Conservation (phyloP, 2,329 filamentous ascomycete genomes). For the Hawksworthiomyces lignivorus region DNA sequence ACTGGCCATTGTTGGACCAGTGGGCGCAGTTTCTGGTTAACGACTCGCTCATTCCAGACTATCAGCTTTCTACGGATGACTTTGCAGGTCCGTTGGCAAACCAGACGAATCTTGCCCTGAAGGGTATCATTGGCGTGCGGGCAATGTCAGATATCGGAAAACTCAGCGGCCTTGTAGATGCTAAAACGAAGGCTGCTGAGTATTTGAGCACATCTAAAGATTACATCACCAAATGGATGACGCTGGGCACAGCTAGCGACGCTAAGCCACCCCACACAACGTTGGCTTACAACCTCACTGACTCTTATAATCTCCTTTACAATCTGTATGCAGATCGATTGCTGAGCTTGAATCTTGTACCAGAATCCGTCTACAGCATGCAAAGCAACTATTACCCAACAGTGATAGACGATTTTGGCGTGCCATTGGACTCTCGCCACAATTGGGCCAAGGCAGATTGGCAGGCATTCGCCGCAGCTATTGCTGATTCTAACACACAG, state of each 20-base stretch:
- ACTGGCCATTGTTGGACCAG: constrained; percentile 62
- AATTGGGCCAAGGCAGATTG: constrained; percentile 81
- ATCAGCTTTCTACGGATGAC: constrained; percentile 70
- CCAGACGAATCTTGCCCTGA: constrained; percentile 68
- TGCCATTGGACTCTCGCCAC: constrained; percentile 75
- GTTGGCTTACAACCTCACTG: constrained; percentile 63
- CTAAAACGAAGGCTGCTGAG: not conserved
- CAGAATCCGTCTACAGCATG: constrained; percentile 64
- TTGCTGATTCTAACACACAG: constrained; percentile 53
- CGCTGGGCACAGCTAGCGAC: constrained; percentile 60
- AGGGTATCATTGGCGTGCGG: constrained; percentile 71
- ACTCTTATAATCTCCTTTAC: constrained; percentile 56
- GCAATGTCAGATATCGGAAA: constrained; percentile 65
- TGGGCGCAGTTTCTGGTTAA: constrained; percentile 69
- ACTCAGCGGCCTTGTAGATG: constrained; percentile 48
- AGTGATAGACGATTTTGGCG: constrained; percentile 66
- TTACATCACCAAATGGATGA: constrained; percentile 68
- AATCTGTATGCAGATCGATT: constrained; percentile 75
- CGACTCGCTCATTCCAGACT: constrained; percentile 59
- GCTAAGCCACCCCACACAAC: constrained; percentile 59
- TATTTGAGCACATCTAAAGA: constrained; percentile 20
- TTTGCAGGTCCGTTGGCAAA: constrained; percentile 62
- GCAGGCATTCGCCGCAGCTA: constrained; percentile 78
- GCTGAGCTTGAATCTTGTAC: constrained; percentile 70
- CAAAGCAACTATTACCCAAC: constrained; percentile 71